These are phyloP conservation scores for Solanum acaule DNA, from an alignment of 257 asterid species.

Conservation along the genomic window DNA sequence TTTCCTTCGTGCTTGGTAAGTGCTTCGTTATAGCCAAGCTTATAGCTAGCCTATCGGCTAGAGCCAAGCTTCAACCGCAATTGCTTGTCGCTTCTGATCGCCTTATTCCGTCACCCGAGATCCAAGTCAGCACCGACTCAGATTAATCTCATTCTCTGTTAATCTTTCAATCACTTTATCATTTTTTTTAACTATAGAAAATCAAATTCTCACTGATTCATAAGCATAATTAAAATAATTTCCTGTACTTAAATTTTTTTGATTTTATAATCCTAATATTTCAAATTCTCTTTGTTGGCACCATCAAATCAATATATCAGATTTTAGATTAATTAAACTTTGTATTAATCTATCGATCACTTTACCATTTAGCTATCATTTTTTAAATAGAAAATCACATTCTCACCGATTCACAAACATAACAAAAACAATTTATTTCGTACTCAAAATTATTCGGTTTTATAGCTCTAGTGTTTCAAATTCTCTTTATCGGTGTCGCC, in stretches of 20 bases:
- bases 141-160: background rate
- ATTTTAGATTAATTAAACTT: background rate
- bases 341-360: too few relatives aligned
- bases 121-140: too few relatives aligned
- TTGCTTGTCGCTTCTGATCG: too few relatives aligned
- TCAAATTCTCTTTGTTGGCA: background rate
- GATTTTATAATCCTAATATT: background rate
- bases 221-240: background rate
- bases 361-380: too few relatives aligned
- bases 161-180: too few relatives aligned
- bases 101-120: too few relatives aligned
- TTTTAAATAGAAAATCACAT: too few relatives aligned
- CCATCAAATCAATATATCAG: background rate
- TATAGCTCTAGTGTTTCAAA: background rate
- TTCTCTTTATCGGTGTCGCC: background rate
- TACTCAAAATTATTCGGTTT: background rate
- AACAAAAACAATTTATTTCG: background rate
- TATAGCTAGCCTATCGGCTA: too few relatives aligned
- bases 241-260: background rate
- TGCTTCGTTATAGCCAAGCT: too few relatives aligned
- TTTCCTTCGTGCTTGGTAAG: too few relatives aligned
- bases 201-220: background rate
- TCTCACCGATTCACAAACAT: background rate
- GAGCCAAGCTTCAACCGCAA: too few relatives aligned
- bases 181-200: too few relatives aligned